phyloP scores from a whole-genome alignment of 2,329 filamentous ascomycete genomes.

The Calonectria fujianensis region DNA sequence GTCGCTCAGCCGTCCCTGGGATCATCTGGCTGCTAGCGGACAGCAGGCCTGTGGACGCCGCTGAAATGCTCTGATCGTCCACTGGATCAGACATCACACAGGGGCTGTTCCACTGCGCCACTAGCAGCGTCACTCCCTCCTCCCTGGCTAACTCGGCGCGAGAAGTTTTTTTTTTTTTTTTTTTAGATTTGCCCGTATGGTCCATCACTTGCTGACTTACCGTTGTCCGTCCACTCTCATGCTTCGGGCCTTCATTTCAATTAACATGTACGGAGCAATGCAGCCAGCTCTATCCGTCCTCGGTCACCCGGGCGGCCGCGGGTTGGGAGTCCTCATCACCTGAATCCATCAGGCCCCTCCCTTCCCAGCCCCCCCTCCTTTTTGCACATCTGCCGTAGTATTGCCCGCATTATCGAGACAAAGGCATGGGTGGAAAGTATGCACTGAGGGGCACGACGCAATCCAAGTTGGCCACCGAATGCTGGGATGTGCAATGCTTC shows the following conservation, averaged over 20 bases:
- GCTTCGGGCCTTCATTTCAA: conserved; percentile 41
- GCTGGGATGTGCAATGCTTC: conserved; percentile 21
- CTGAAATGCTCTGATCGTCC: conserved; percentile 50
- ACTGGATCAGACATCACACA: conserved; percentile 52
- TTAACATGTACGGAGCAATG: conserved; percentile 41
- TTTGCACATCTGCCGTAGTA: conserved; percentile 19
- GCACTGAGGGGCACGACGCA: conserved; percentile 9
- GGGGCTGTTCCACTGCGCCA: conserved; percentile 52
- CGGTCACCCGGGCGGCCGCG: conserved; percentile 32
- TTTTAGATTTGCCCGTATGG: conserved; percentile 12
- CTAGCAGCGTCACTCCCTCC: conserved; percentile 40
- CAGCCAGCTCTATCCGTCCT: conserved; percentile 24
- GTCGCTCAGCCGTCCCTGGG: conserved; percentile 41
- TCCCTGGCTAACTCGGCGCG: conserved; percentile 36
- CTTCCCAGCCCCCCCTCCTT: conserved; percentile 23
- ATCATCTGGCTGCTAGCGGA: conserved; percentile 45
- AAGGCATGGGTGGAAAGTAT: conserved; percentile 22
- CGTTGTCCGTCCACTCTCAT: conserved; percentile 24
- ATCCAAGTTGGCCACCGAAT: conserved; percentile 14
- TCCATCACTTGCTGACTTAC: conserved; percentile 23
- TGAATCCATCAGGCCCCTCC: conserved; percentile 18
- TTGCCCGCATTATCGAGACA: conserved; percentile 19
- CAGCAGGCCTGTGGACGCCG: conserved; percentile 41
- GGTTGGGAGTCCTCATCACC: conserved; percentile 36
- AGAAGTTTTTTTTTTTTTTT: conserved; percentile 32